A percentile compares a stretch with the other conserved stretches of the same genome.
These are phyloP conservation scores for Daedaleopsis nitida DNA, from an alignment of 768 basidiomycete species.

Conservation along the genomic window DNA sequence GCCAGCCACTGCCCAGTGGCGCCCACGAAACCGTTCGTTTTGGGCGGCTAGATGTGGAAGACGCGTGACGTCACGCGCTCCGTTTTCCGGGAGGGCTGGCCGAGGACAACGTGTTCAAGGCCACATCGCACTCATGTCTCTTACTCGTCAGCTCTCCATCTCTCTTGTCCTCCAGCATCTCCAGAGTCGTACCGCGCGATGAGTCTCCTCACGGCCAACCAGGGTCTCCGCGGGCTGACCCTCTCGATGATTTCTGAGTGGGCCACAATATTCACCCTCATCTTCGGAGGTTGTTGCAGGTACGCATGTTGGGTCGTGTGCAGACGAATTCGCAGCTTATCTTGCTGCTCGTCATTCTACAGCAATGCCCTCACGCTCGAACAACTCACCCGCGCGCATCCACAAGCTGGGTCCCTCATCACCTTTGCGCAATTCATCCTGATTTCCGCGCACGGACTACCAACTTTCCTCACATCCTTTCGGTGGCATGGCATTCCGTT, in stretches of 20 bases:
- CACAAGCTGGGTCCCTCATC: conserved; percentile 77
- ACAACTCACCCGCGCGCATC: conserved; percentile 66
- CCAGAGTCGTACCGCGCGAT: not conserved
- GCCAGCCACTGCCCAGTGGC: not conserved
- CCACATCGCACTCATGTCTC: not conserved
- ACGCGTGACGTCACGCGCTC: conserved; percentile 20
- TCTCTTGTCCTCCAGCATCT: not conserved
- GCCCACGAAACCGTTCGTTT: no score
- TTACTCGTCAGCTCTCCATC: not conserved
- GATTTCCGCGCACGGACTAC: conserved; percentile 75
- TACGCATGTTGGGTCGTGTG: conserved; percentile 29
- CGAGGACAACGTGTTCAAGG: not conserved
- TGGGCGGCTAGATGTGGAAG: not conserved
- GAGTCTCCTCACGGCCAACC: not conserved
- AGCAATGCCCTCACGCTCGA: conserved; percentile 83
- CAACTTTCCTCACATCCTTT: conserved; percentile 50
- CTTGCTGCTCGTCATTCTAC: conserved; percentile 11
- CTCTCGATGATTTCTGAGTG: conserved; percentile 42
- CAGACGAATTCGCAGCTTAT: not conserved
- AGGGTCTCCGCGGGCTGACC: conserved; percentile 18
- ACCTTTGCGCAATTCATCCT: conserved; percentile 86
- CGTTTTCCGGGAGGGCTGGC: no score
- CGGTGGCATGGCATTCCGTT: conserved; percentile 9
- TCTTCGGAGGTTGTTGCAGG: conserved; percentile 94
- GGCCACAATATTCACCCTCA: conserved; percentile 65